These are phyloP conservation scores for Claviceps purpurea DNA, from an alignment of 2,329 filamentous ascomycete species.

Conservation along the genomic window DNA sequence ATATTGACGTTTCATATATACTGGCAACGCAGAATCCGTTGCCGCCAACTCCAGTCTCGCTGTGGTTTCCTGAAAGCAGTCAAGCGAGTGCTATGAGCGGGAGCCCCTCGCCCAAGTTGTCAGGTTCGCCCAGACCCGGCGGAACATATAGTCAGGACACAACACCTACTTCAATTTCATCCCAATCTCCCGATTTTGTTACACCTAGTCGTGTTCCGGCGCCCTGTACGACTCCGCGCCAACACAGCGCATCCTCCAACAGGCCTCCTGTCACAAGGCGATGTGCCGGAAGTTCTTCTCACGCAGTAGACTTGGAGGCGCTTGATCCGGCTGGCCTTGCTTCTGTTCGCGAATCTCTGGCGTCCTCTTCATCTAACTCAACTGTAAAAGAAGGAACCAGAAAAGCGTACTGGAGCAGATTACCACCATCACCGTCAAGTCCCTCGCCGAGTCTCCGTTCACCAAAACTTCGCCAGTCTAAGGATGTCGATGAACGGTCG, in stretches of 20 bases:
- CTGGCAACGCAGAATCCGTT: slow-evolving; percentile 51
- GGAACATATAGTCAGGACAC: slow-evolving; percentile 63
- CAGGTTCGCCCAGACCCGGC: slow-evolving; percentile 51
- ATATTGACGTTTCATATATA: slow-evolving; percentile 37
- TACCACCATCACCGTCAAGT: slow-evolving; percentile 40
- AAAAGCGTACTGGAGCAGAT: slow-evolving; percentile 26
- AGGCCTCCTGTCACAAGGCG: slow-evolving; percentile 48
- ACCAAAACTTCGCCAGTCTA: slow-evolving; percentile 32
- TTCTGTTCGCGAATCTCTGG: slow-evolving; percentile 54
- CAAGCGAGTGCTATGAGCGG: slow-evolving; percentile 47
- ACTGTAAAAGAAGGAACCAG: slow-evolving; percentile 44
- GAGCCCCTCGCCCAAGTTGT: slow-evolving; percentile 64
- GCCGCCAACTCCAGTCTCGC: slow-evolving; percentile 43
- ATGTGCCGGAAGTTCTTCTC: slow-evolving; percentile 40
- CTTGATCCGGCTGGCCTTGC: slow-evolving; percentile 45
- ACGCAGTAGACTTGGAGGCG: slow-evolving; percentile 31
- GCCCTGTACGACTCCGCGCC: slow-evolving; percentile 29
- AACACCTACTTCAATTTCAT: slow-evolving; percentile 65
- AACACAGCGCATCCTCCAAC: slow-evolving; percentile 40
- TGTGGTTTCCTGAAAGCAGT: slow-evolving; percentile 46
- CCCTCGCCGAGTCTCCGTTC: slow-evolving; percentile 51
- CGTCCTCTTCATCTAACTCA: slow-evolving; percentile 60
- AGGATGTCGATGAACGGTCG: not conserved
- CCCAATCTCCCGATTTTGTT: slow-evolving; percentile 54
- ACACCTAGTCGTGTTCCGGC: slow-evolving; percentile 31